Conservation (phyloP, 768 basidiomycete species). For the Psilocybe sp. region DNA sequence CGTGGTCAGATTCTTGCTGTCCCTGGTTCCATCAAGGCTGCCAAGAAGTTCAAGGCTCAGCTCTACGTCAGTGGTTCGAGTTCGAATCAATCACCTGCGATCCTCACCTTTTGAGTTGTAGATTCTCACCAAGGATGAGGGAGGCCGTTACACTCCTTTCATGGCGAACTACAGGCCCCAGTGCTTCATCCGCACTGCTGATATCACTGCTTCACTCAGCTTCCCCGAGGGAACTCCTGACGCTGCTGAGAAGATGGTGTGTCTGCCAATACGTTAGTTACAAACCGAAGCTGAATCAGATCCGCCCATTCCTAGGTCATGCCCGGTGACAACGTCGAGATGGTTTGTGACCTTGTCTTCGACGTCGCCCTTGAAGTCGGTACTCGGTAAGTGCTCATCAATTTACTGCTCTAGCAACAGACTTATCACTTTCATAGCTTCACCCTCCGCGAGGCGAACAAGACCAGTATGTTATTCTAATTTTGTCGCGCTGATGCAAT, state of each 20-base stretch:
- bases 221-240: conserved; percentile 86
- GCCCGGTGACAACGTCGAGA: conserved; percentile 97
- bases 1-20: conserved; percentile 90
- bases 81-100: not conserved
- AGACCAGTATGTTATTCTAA: conserved; percentile 64
- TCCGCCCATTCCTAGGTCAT: conserved; percentile 57
- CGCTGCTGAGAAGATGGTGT: conserved; percentile 84
- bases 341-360: conserved; percentile 77
- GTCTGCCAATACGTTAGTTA: not conserved
- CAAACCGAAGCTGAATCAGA: not conserved
- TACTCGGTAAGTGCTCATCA: conserved; percentile 48
- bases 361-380: conserved; percentile 91
- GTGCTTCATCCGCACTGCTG: conserved; percentile 93
- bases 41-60: conserved; percentile 92
- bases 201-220: conserved; percentile 79
- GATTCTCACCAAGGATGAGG: conserved; percentile 88
- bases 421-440: conserved; percentile 40
- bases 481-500: conserved; percentile 5
- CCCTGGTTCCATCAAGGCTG: conserved; percentile 90
- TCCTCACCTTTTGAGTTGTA: conserved; percentile 19
- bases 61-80: conserved; percentile 60
- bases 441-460: conserved; percentile 93
- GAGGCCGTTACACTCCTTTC: conserved; percentile 90
- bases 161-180: conserved; percentile 93
- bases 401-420: conserved; percentile 2